A percentile compares a stretch with the other conserved stretches of the same genome.
Conservation (phyloP, 2,329 filamentous ascomycete genomes). For the Aspergillus eucalypticola region DNA sequence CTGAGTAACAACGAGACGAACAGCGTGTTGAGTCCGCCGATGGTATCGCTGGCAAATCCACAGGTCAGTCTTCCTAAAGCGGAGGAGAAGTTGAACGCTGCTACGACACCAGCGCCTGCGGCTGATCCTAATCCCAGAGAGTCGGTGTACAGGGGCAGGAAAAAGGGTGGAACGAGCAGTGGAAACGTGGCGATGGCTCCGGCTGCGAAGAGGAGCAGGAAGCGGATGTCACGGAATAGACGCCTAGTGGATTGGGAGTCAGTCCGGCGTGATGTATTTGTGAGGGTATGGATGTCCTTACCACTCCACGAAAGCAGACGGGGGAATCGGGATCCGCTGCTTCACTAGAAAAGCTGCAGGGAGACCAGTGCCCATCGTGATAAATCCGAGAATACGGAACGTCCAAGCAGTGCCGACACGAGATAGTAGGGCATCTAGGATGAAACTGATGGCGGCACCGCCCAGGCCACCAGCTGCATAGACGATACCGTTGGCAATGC, state of each 20-base stretch:
- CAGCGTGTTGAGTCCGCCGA: constrained; percentile 60
- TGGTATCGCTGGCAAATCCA: constrained; percentile 55
- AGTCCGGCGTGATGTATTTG: neutral
- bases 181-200: constrained; percentile 61
- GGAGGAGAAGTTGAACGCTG: constrained; percentile 63
- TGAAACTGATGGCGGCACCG: constrained; percentile 55
- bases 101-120: constrained; percentile 59
- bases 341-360: constrained; percentile 57
- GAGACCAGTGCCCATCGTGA: constrained; percentile 55
- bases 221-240: constrained; percentile 55
- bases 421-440: constrained; percentile 47
- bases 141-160: constrained; percentile 58
- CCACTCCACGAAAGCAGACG: constrained; percentile 53
- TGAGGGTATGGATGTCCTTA: constrained; percentile 22
- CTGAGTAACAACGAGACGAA: constrained; percentile 54
- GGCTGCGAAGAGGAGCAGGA: constrained; percentile 55
- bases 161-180: constrained; percentile 63
- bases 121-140: constrained; percentile 57
- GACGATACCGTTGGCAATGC: constrained; percentile 55
- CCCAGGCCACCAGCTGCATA: constrained; percentile 54
- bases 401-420: constrained; percentile 45
- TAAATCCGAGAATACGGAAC: constrained; percentile 48
- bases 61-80: constrained; percentile 58
- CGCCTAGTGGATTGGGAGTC: constrained; percentile 34
- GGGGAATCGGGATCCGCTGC: constrained; percentile 38